A percentile compares a stretch with the other conserved stretches of the same genome.
Conservation (phyloP, 192 early-diverging fungal genomes). For the Podila epigama region DNA sequence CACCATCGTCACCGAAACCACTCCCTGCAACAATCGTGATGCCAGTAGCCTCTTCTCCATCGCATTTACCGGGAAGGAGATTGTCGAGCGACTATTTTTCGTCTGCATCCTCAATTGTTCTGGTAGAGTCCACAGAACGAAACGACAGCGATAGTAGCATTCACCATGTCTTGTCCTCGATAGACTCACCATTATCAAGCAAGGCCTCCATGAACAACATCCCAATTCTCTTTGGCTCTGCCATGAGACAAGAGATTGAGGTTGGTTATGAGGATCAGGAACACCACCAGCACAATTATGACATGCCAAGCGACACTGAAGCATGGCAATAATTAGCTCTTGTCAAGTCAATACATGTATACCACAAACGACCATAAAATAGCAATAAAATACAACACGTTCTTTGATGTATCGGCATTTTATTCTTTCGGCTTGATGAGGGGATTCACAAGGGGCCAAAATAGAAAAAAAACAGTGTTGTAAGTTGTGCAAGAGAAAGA, state of each 20-base stretch:
- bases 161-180: not conserved
- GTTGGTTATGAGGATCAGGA: not conserved
- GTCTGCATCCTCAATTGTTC: not conserved
- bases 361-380: not conserved
- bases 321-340: constrained; percentile 19
- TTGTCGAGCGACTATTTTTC: not conserved
- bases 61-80: not conserved
- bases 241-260: constrained; percentile 1
- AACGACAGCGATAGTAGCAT: not conserved
- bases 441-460: not conserved
- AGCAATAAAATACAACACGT: not conserved
- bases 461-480: not conserved
- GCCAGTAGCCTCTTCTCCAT: not conserved
- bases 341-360: not conserved
- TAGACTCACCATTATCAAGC: not conserved
- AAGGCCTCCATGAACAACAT: not conserved
- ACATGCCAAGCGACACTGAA: constrained; percentile 40
- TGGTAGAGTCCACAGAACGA: not conserved
- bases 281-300: constrained; percentile 16
- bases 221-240: constrained; percentile 25
- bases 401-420: constrained; percentile 37
- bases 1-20: constrained; percentile 5
- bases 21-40: not conserved
- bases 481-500: not conserved
- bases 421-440: constrained; percentile 19